These are phyloP conservation scores for Caryocar brasiliense DNA, from an alignment of 441 rosid genomes.

Conservation along the genomic window DNA sequence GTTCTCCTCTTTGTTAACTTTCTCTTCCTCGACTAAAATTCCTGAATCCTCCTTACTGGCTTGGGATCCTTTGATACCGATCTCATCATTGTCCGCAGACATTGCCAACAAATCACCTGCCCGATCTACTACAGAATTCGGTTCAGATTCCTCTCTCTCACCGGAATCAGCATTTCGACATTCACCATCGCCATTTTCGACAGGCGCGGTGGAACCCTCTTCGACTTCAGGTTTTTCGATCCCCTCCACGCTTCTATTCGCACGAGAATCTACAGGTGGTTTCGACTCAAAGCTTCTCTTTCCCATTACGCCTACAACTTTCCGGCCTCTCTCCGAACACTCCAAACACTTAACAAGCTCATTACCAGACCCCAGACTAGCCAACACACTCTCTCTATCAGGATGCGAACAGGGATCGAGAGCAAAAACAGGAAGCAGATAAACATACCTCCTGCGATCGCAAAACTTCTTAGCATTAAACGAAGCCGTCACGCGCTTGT, in stretches of 20 bases:
- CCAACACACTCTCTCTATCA: constrained; percentile 72
- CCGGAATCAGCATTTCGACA: background rate
- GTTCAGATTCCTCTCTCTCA: constrained; percentile 2
- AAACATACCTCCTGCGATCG: constrained; percentile 87
- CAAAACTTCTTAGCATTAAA: constrained; percentile 80
- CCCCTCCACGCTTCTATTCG: constrained; percentile 22
- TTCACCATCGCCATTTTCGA: constrained; percentile 4
- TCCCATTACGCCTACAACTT: constrained; percentile 67
- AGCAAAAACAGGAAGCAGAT: constrained; percentile 79
- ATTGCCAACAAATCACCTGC: background rate
- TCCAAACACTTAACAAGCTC: constrained; percentile 75
- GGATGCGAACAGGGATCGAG: constrained; percentile 63
- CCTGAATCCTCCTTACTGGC: background rate
- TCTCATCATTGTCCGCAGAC: background rate
- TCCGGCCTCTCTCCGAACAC: constrained; percentile 75
- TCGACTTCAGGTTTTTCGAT: constrained; percentile 10
- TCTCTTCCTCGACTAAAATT: constrained; percentile 13
- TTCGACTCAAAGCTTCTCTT: constrained; percentile 37
- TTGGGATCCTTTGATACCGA: background rate
- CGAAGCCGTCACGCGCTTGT: constrained; percentile 59
- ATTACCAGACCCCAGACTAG: constrained; percentile 54
- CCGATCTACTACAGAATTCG: background rate
- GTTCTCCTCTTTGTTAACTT: constrained; percentile 14
- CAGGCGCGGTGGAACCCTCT: constrained; percentile 13
- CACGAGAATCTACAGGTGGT: constrained; percentile 12